Evolutionary conservation across 2,329 filamentous ascomycete species (phyloP).

Genomic region (Diaporthe sp.): DNA sequence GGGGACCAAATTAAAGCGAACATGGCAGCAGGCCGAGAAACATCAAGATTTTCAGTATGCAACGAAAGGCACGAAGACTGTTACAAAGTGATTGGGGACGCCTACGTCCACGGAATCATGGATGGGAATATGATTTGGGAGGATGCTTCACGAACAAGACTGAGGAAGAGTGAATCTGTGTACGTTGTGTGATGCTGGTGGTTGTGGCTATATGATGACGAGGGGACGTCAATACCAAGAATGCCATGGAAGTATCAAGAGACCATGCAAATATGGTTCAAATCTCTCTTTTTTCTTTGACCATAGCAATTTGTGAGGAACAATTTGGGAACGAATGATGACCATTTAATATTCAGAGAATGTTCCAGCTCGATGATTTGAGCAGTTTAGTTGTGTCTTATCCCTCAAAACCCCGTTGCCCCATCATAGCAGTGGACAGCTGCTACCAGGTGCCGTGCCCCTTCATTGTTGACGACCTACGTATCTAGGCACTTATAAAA

Average conservation of each 20-base stretch:
- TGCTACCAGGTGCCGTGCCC: not conserved
- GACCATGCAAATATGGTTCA: too few relatives aligned
- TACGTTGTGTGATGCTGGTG: not conserved
- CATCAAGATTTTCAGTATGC: not conserved
- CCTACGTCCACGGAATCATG: slow-evolving; percentile 16
- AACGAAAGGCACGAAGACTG: not conserved
- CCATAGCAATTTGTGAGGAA: too few relatives aligned
- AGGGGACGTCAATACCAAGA: not conserved
- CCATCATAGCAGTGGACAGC: not conserved
- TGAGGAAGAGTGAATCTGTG: not conserved
- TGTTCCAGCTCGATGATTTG: not conserved
- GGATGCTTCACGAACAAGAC: not conserved
- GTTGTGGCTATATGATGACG: too few relatives aligned
- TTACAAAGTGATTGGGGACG: slow-evolving; percentile 19
- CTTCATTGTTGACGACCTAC: too few relatives aligned
- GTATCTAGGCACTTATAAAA: not conserved
- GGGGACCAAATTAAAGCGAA: not conserved
- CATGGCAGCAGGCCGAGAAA: not conserved
- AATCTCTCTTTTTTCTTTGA: too few relatives aligned
- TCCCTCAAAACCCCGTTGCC: not conserved
- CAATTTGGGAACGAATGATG: not conserved
- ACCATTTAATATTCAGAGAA: not conserved
- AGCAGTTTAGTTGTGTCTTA: not conserved
- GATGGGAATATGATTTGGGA: slow-evolving; percentile 18
- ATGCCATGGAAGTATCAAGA: not conserved